Evolutionary conservation across 2,329 filamentous ascomycete species (phyloP).

Genomic region (Pseudogymnoascus sp.): DNA sequence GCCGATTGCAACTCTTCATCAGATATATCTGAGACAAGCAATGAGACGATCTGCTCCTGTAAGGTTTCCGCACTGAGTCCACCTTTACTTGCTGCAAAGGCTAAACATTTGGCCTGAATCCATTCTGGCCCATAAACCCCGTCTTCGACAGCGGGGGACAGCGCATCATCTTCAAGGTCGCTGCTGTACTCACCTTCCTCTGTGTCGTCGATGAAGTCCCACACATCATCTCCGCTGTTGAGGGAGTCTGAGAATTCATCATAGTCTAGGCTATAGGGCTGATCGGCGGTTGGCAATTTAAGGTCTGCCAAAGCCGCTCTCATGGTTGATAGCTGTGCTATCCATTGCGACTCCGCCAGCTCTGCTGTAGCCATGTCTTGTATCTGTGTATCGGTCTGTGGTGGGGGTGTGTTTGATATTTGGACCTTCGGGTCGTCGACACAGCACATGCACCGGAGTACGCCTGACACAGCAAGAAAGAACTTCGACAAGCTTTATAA

Average conservation of each 20-base stretch:
- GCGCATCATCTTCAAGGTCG: slow-evolving; percentile 49
- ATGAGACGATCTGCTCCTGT: slow-evolving; percentile 65
- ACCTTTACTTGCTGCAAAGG: slow-evolving; percentile 55
- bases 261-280: slow-evolving; percentile 41
- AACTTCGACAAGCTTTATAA: background rate
- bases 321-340: slow-evolving; percentile 79
- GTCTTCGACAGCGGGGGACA: slow-evolving; percentile 23
- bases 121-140: slow-evolving; percentile 52
- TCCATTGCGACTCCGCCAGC: slow-evolving; percentile 58
- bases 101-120: slow-evolving; percentile 61
- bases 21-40: slow-evolving; percentile 57
- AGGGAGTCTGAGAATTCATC: slow-evolving; percentile 42
- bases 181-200: slow-evolving; percentile 59
- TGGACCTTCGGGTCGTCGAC: background rate
- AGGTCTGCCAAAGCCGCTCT: slow-evolving; percentile 71
- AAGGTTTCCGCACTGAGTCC: slow-evolving; percentile 63
- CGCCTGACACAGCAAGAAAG: background rate
- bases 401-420: background rate
- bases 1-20: slow-evolving; percentile 89
- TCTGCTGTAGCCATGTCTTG: background rate
- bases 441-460: background rate
- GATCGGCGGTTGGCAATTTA: slow-evolving; percentile 34
- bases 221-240: slow-evolving; percentile 70
- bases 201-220: slow-evolving; percentile 79
- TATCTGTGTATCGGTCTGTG: background rate